Base-by-base conservation (phyloP, 805 yeast genomes). In the Candida pini region DNA sequence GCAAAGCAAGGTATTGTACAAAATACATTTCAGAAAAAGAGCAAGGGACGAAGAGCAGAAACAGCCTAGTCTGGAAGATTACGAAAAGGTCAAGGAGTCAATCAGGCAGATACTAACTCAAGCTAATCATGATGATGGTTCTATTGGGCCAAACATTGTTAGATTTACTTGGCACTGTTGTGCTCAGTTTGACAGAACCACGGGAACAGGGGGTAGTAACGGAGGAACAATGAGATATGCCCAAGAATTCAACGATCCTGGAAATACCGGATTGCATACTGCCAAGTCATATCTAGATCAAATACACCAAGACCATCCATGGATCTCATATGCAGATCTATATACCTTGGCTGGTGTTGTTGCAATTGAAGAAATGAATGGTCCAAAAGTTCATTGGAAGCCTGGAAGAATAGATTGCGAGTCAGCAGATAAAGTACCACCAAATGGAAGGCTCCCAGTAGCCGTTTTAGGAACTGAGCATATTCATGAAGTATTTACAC, bases 151-250 rank as follows among this genome's bases (percentile, higher is more conserved):
- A 8, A 76, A 81, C 12, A 63, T 86, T 26, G 76, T 86, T 17
- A 75, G 95, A 49, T 68, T 84, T 36, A 82, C 95, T 18, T 86
- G 95, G 95, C 95, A 86, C 55, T 73, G 81, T 23, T 73, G 85
- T 38, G 95, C 94, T n/a, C 83, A 92, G 14, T 87, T 68, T 58
- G 86, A 84, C 49, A 64, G 63, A 44, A 61, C 64, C 15, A 66
- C 53, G 18, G 60, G 62, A 7, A 62, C 65, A 13, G 86, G 85
- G 28, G 86, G 87, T 3, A 76, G 85, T 1, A 77, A 68, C 48
- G 86, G 87, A 28, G 87, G 86, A 30, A 79, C 88, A 10, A 76
- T 78, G 71, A 64, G 69, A 35, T 60, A 63, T 47, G 63, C 60
- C 0, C 76, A 74, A 21, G 79, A 76, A 58, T 51, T 80, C 54